These are phyloP conservation scores for Penicillium malachiteum DNA, from an alignment of 495 filamentous ascomycete genomes.

Conservation along the genomic window DNA sequence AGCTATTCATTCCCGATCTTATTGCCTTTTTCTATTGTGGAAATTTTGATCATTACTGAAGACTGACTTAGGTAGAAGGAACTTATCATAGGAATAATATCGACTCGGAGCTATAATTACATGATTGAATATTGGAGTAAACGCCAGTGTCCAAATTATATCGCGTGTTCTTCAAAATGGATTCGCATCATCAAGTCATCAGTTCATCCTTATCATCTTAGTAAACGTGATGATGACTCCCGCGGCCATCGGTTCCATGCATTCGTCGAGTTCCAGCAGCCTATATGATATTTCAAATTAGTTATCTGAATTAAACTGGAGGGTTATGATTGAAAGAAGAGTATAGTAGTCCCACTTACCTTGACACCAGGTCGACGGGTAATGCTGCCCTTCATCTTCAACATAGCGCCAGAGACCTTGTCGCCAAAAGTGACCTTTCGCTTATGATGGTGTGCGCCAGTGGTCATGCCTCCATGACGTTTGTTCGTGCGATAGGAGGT, in stretches of 20 bases:
- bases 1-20: no score
- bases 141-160: no score
- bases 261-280: slow-evolving; percentile 70
- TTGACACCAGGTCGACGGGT: slow-evolving; percentile 63
- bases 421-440: slow-evolving; percentile 61
- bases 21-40: no score
- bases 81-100: no score
- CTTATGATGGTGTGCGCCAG: slow-evolving; percentile 47
- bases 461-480: not conserved
- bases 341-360: slow-evolving; percentile 34
- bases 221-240: slow-evolving; percentile 36
- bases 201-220: not conserved
- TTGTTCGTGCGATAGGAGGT: slow-evolving; percentile 8
- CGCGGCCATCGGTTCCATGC: slow-evolving; percentile 69
- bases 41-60: no score
- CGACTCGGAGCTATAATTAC: no score
- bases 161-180: no score
- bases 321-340: not conserved
- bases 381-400: slow-evolving; percentile 63
- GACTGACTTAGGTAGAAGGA: no score
- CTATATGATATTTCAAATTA: slow-evolving; percentile 33
- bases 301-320: not conserved
- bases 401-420: slow-evolving; percentile 66
- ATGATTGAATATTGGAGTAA: no score
- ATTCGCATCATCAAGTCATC: no score